A percentile compares a stretch with the other conserved stretches of the same genome.
Evolutionary conservation across 257 asterid species (phyloP).

Genomic region (Solanum rostratum): DNA sequence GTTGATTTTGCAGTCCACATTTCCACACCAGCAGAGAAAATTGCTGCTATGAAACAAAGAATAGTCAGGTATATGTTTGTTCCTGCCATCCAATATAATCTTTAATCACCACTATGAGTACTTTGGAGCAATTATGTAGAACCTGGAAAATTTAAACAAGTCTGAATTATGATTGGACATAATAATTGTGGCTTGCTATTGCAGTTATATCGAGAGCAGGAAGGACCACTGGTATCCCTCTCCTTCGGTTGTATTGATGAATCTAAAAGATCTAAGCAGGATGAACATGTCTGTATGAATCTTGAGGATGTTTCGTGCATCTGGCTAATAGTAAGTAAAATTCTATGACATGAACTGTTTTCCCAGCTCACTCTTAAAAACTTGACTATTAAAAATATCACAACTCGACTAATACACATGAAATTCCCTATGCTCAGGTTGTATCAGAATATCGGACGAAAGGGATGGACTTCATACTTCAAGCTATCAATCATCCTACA

Average conservation of each 20-base stretch:
- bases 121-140: background rate
- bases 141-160: background rate
- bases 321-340: too few relatives aligned
- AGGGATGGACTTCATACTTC: too few relatives aligned
- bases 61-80: constrained; percentile 22
- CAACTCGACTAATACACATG: too few relatives aligned
- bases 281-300: constrained; percentile 64
- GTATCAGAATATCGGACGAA: too few relatives aligned
- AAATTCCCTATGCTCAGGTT: too few relatives aligned
- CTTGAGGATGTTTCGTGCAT: too few relatives aligned
- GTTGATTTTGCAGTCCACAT: constrained; percentile 56
- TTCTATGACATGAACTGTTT: too few relatives aligned
- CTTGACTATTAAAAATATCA: too few relatives aligned
- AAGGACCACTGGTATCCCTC: constrained; percentile 76
- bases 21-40: constrained; percentile 66
- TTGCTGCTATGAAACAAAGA: constrained; percentile 43
- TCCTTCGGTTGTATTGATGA: constrained; percentile 49
- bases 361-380: too few relatives aligned
- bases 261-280: constrained; percentile 29
- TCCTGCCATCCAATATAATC: background rate
- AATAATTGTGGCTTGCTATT: background rate
- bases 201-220: constrained; percentile 41
- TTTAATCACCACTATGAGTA: background rate
- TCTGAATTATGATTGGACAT: background rate
- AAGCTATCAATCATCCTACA: too few relatives aligned